Conservation (phyloP, 2,329 filamentous ascomycete species). For the Fusarium tjaetaba region DNA sequence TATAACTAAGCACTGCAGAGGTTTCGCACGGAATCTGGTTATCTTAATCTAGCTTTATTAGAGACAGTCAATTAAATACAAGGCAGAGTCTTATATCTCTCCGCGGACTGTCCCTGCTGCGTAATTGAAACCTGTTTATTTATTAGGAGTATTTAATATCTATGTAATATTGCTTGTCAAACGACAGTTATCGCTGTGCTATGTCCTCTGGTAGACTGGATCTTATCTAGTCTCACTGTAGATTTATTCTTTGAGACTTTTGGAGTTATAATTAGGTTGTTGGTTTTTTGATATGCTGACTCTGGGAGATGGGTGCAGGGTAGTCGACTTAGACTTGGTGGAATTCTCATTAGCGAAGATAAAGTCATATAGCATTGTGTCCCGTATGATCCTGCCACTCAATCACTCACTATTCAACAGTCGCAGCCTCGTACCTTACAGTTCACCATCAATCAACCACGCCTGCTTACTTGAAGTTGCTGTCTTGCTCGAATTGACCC, state of each 20-base stretch:
- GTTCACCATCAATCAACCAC: accelerated
- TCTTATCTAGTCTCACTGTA: neutral
- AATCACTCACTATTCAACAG: accelerated
- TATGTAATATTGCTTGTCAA: too few species aligned
- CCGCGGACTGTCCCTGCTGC: too few species aligned
- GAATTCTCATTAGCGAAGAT: accelerated
- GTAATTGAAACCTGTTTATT: too few species aligned
- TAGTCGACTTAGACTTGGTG: accelerated
- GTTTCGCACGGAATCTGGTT: neutral
- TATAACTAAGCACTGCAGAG: accelerated
- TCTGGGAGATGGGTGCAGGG: accelerated
- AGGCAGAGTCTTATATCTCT: too few species aligned
- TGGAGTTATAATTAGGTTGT: accelerated
- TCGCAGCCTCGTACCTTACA: accelerated
- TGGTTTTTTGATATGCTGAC: accelerated
- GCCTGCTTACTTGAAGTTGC: accelerated
- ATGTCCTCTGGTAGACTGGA: accelerated
- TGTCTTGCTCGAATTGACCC: accelerated
- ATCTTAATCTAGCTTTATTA: too few species aligned
- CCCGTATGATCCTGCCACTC: accelerated
- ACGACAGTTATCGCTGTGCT: accelerated
- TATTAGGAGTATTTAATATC: too few species aligned
- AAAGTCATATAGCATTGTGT: accelerated
- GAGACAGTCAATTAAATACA: accelerated
- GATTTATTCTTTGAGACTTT: neutral